Evolutionary conservation across 2,329 filamentous ascomycete species (phyloP), one percentile per base, ranked within the genome.

Genomic region (Malbranchea zuffiana): DNA sequence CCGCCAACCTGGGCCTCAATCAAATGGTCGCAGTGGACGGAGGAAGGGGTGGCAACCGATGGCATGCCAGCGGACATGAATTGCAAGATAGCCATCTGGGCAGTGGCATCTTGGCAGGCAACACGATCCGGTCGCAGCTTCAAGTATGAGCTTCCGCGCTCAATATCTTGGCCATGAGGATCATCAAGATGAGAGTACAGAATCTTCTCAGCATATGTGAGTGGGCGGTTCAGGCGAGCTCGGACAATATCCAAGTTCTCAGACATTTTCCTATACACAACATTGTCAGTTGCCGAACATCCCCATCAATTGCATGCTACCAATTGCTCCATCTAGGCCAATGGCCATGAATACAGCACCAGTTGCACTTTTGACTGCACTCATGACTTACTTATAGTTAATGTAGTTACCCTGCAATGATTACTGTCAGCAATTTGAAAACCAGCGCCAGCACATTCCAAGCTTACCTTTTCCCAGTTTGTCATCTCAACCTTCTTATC

Each of bases 11-110:
- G 88, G 44, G 88, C 90, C 74, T 96, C 88, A 65, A 98, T 98
- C 74, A 98, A 78, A 69, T 98, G 90, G 66, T 98, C 90, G 62
- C 90, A 96, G 77, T 98, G 90, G 47, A 98, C 88, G 33, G 88
- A 96, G 53, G 81, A 78, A 35, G 90, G 90, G 55, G 92, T 96
- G 46, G 87, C 87, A 44, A 96, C 90, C 16, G 81, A 80, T 49
- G 85, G 83, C 84, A 98, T 88, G 62, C 88, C 88, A 44, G 90
- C 88, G 39, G 85, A 94, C 87, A 98, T 98, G 76, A 98, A 98
- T 72, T 98, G 90, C 42, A 98, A 75, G 51, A 98, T 94, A 48
- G 90, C 90, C 90, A 98, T 98, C 75, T 98, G 90, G 47, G 90
- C 90, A 43, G 90, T 96, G 60, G 90, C 90, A 75, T 98, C 90